Percentiles rank a stretch among this genome's conserved stretches.
Conservation (phyloP, 441 rosid genomes). For the Aquilaria agallochum region DNA sequence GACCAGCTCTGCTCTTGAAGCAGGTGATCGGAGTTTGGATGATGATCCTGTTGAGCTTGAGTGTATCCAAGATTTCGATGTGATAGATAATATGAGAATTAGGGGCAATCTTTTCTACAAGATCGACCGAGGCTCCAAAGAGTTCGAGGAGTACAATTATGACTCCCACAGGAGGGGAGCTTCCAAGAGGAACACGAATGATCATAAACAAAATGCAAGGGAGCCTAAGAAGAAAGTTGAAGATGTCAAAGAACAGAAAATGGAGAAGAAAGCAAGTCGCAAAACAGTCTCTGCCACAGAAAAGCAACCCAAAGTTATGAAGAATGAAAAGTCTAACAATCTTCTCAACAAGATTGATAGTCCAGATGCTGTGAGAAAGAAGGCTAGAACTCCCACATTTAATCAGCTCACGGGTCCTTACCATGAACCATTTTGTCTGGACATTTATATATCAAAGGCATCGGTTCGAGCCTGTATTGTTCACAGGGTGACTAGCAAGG, state of each 20-base stretch:
- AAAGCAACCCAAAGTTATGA: conserved; percentile 15
- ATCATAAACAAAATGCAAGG: conserved; percentile 23
- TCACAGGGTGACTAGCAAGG: conserved; percentile 85
- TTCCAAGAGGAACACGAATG: conserved; percentile 24
- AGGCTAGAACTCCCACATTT: conserved; percentile 62
- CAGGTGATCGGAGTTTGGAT: conserved; percentile 15
- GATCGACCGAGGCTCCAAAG: conserved; percentile 71
- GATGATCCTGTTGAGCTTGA: conserved; percentile 18
- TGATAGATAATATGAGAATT: conserved; percentile 71
- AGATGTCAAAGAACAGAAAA: conserved; percentile 30
- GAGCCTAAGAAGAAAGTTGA: conserved; percentile 23
- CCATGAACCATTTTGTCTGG: conserved; percentile 87
- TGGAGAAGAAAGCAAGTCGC: conserved; percentile 21
- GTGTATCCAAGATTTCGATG: conserved; percentile 50
- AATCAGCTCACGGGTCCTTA: conserved; percentile 86
- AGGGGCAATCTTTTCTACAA: conserved; percentile 76
- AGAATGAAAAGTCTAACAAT: conserved; percentile 16
- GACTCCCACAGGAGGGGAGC: conserved; percentile 71
- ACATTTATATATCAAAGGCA: conserved; percentile 72
- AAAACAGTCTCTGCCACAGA: conserved; percentile 5
- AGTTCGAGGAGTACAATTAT: conserved; percentile 68
- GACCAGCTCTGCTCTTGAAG: conserved; percentile 2
- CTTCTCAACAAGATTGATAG: conserved; percentile 17
- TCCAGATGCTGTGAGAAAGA: conserved; percentile 36
- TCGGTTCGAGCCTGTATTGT: conserved; percentile 83